Conservation (phyloP, 2,329 filamentous ascomycete species). For the Sphaerulina vaccinii region DNA sequence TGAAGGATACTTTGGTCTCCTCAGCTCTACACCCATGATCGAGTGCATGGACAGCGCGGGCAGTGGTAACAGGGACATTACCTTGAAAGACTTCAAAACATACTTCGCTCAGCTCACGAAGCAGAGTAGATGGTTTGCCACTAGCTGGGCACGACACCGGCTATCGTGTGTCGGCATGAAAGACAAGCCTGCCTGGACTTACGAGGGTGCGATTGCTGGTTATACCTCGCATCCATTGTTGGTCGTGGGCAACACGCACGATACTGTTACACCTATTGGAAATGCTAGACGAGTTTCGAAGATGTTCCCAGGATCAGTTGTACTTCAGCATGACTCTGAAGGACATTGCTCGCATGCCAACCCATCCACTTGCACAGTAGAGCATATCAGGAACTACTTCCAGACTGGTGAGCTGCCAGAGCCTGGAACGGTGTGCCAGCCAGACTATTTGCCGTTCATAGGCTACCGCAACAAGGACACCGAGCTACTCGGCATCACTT, state of each 20-base stretch:
- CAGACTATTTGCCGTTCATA: constrained; percentile 16
- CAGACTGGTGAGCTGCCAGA: constrained; percentile 34
- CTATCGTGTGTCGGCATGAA: constrained; percentile 13
- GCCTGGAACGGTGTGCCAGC: constrained; percentile 3
- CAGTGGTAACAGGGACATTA: background rate
- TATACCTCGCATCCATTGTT: constrained; percentile 35
- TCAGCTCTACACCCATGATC: constrained; percentile 12
- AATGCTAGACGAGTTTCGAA: constrained; percentile 37
- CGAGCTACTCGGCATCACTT: too few species aligned
- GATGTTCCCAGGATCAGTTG: constrained; percentile 31
- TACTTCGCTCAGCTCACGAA: constrained; percentile 10
- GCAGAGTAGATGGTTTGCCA: constrained; percentile 16
- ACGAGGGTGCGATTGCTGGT: constrained; percentile 10
- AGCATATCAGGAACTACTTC: constrained; percentile 33
- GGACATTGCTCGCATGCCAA: constrained; percentile 28
- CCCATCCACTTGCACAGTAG: constrained; percentile 30
- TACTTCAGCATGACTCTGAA: constrained; percentile 33
- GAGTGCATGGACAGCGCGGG: constrained; percentile 16
- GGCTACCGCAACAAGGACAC: too few species aligned
- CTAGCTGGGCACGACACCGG: constrained; percentile 15
- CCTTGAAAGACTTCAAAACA: constrained; percentile 6
- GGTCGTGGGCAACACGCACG: constrained; percentile 35
- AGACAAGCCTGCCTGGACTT: constrained; percentile 5
- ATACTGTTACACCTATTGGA: constrained; percentile 36
- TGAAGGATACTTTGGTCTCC: constrained; percentile 10